Evolutionary conservation across 2,329 filamentous ascomycete species (phyloP).

Genomic region (Blumeria graminis): DNA sequence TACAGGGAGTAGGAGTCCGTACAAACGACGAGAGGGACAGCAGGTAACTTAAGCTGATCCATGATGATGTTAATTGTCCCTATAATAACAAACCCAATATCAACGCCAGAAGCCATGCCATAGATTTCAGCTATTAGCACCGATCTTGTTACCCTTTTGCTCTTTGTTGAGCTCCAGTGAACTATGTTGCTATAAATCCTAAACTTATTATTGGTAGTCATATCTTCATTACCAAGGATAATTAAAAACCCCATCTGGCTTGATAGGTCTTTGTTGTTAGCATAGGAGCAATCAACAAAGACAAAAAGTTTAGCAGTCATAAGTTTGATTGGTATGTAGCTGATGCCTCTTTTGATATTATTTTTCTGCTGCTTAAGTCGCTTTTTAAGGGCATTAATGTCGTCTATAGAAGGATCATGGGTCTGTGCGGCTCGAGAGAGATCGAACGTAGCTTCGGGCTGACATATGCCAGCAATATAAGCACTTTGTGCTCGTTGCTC

Average conservation of each 20-base stretch:
- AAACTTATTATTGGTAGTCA: not conserved
- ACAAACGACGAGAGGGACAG: constrained; percentile 2
- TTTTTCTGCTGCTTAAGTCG: not conserved
- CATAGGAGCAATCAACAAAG: not conserved
- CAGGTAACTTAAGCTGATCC: not conserved
- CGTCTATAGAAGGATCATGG: not conserved
- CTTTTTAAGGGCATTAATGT: not conserved
- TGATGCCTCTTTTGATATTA: not conserved
- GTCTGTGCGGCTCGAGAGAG: not conserved
- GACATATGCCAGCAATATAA: not conserved
- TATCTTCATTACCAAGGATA: not conserved
- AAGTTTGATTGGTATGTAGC: not conserved
- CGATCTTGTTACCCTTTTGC: too few species aligned
- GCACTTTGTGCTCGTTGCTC: not conserved
- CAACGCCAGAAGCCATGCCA: too few species aligned
- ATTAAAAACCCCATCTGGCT: not conserved
- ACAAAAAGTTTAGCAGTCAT: not conserved
- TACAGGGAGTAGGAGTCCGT: constrained; percentile 1
- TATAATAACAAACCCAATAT: not conserved
- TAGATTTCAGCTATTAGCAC: too few species aligned
- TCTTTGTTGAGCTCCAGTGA: too few species aligned
- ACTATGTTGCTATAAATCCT: too few species aligned
- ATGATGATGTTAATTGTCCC: not conserved
- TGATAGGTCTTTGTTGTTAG: not conserved
- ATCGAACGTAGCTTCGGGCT: not conserved